Evolutionary conservation across 2,329 filamentous ascomycete genomes (phyloP).

Genomic region (Trichophyton schoenleinii): DNA sequence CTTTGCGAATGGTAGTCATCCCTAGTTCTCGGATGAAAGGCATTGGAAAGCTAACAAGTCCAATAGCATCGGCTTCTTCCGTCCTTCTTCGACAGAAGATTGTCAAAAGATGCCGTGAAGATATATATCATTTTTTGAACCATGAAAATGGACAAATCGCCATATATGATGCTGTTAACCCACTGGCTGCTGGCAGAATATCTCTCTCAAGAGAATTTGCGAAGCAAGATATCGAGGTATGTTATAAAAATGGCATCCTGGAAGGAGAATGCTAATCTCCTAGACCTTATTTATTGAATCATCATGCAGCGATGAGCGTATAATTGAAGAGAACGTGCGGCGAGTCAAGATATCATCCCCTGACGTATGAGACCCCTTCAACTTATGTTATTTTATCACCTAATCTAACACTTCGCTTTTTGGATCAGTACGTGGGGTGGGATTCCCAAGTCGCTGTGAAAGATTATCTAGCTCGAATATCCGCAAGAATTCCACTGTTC

Average conservation of each 20-base stretch:
- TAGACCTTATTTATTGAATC: constrained; percentile 95
- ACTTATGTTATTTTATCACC: not conserved
- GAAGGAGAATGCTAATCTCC: constrained; percentile 4
- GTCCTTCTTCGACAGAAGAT: constrained; percentile 96
- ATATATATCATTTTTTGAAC: constrained; percentile 92
- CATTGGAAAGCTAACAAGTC: not conserved
- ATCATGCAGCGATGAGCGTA: constrained; percentile 80
- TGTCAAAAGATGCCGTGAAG: constrained; percentile 89
- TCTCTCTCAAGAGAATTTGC: constrained; percentile 89
- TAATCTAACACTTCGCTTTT: constrained; percentile 1
- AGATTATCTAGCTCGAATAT: constrained; percentile 80
- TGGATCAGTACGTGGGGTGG: constrained; percentile 68
- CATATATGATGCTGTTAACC: constrained; percentile 97
- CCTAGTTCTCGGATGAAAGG: not conserved
- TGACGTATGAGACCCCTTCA: constrained; percentile 50
- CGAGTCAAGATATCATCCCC: constrained; percentile 97
- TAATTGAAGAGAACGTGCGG: constrained; percentile 90
- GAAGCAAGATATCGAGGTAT: constrained; percentile 87
- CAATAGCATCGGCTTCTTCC: constrained; percentile 61
- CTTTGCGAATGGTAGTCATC: constrained; percentile 59
- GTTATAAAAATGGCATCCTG: constrained; percentile 7
- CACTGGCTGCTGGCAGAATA: constrained; percentile 65
- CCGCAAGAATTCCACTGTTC: constrained; percentile 85
- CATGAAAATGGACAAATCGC: constrained; percentile 96
- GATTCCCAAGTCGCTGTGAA: constrained; percentile 81